These are phyloP conservation scores for Aureobasidium pullulans DNA, from an alignment of 2,329 filamentous ascomycete genomes.

Conservation along the genomic window DNA sequence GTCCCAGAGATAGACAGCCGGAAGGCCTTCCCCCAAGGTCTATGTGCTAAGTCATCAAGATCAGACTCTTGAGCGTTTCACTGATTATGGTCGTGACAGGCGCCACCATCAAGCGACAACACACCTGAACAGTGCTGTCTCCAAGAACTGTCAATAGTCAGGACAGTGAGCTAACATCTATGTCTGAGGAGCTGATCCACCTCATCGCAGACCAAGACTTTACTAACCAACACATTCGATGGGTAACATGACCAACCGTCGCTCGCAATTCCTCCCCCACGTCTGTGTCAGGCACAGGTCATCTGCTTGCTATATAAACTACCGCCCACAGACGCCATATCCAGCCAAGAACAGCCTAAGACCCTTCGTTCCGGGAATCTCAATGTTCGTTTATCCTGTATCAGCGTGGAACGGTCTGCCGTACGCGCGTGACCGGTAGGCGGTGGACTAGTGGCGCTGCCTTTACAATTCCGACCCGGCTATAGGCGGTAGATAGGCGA, in stretches of 20 bases:
- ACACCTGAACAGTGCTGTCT: neutral
- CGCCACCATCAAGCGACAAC: neutral
- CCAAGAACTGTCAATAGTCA: neutral
- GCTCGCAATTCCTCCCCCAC: neutral
- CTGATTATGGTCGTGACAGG: neutral
- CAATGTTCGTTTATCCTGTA: neutral
- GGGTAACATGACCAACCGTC: neutral
- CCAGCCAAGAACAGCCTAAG: neutral
- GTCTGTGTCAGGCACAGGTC: neutral
- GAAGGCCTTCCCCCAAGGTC: no score
- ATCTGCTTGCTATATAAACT: constrained; percentile 1
- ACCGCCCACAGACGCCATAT: neutral
- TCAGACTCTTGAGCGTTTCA: neutral
- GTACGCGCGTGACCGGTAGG: constrained; percentile 9
- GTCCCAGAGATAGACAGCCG: neutral
- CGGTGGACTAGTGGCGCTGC: constrained; percentile 9
- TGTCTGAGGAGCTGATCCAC: neutral
- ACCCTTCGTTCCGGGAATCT: neutral
- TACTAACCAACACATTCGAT: neutral
- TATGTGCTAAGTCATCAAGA: neutral
- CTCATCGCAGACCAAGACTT: neutral
- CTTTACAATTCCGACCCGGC: constrained; percentile 1
- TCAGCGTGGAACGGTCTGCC: constrained; percentile 6
- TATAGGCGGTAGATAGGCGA: constrained; percentile 5
- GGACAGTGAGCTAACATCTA: neutral